These are phyloP conservation scores for Striga hermonthica DNA, from an alignment of 305 asterid genomes.

Conservation along the genomic window DNA sequence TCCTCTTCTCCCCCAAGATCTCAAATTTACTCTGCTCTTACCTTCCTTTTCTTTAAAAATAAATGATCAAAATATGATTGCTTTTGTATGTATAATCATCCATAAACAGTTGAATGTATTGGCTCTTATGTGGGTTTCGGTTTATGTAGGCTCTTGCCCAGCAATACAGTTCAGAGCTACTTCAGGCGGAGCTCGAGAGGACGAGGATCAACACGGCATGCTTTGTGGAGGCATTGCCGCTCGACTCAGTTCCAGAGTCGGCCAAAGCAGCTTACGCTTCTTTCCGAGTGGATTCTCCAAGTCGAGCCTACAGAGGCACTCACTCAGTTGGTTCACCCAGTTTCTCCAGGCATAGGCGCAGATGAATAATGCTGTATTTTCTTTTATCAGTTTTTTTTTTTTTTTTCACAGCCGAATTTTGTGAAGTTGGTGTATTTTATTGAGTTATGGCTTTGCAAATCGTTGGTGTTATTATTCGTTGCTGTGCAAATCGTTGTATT, in stretches of 20 bases:
- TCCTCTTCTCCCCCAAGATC: too few species aligned
- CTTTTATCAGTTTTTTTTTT: constrained; percentile 5
- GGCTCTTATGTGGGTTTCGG: neutral
- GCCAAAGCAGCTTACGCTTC: constrained; percentile 96
- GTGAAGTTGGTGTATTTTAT: constrained; percentile 47
- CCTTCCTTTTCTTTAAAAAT: too few species aligned
- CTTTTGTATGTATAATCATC: too few species aligned
- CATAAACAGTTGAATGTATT: neutral
- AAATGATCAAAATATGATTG: too few species aligned
- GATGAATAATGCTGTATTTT: constrained; percentile 40
- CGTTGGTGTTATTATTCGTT: too few species aligned
- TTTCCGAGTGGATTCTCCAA: constrained; percentile 81
- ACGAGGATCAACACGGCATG: constrained; percentile 91
- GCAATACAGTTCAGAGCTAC: constrained; percentile 84
- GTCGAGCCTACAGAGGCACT: constrained; percentile 55
- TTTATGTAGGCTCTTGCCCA: constrained; percentile 79
- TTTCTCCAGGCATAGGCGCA: constrained; percentile 83
- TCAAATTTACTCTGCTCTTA: too few species aligned
- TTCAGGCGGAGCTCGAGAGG: constrained; percentile 90
- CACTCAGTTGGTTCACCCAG: constrained; percentile 59
- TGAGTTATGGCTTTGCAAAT: constrained; percentile 5
- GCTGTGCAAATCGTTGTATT: too few species aligned
- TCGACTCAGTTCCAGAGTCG: constrained; percentile 84
- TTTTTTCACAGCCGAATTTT: constrained; percentile 25
- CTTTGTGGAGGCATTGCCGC: constrained; percentile 76